A percentile compares a stretch with the other conserved stretches of the same genome.
phyloP scores from a whole-genome alignment of 2,329 filamentous ascomycete genomes.

The Alternaria novae-zelandiae region DNA sequence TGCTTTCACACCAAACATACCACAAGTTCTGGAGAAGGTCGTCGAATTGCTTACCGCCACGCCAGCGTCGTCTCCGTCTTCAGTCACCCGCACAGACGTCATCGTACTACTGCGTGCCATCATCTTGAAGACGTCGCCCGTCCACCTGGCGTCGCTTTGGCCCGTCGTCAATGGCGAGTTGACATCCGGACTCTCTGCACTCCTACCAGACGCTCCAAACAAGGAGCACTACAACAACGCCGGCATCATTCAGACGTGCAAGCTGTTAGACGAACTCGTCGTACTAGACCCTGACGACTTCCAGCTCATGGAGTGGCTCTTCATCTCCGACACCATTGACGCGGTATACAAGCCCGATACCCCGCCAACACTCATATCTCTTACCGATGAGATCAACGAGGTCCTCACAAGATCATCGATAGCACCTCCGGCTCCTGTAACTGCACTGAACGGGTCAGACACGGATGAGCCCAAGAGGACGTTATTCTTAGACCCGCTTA shows the following conservation, averaged over 20 bases:
- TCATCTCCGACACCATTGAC: slow-evolving; percentile 95
- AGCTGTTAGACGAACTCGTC: slow-evolving; percentile 87
- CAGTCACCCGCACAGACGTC: slow-evolving; percentile 84
- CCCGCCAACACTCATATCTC: slow-evolving; percentile 71
- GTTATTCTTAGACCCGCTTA: slow-evolving; percentile 53
- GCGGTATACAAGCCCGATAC: slow-evolving; percentile 80
- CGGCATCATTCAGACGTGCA: slow-evolving; percentile 87
- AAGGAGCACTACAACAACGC: slow-evolving; percentile 78
- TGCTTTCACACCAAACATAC: slow-evolving; percentile 78
- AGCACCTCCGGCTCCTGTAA: slow-evolving; percentile 3
- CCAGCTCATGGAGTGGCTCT: slow-evolving; percentile 97
- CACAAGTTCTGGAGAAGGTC: slow-evolving; percentile 77
- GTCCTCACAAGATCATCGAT: slow-evolving; percentile 58
- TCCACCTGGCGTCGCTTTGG: slow-evolving; percentile 87
- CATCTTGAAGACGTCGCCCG: slow-evolving; percentile 76
- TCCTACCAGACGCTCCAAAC: slow-evolving; percentile 71
- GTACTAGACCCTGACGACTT: slow-evolving; percentile 92
- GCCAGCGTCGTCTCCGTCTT: slow-evolving; percentile 88
- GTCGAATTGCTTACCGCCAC: slow-evolving; percentile 86
- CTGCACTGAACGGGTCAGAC: background rate
- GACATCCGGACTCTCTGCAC: slow-evolving; percentile 76
- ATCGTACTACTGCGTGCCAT: slow-evolving; percentile 87
- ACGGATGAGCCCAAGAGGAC: slow-evolving; percentile 36
- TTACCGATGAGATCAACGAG: slow-evolving; percentile 85
- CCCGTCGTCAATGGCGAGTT: slow-evolving; percentile 87